Evolutionary conservation across 192 early-diverging fungal species (phyloP), one percentile per base, ranked within the genome.

Genomic region (Umbelopsis ramanniana): DNA sequence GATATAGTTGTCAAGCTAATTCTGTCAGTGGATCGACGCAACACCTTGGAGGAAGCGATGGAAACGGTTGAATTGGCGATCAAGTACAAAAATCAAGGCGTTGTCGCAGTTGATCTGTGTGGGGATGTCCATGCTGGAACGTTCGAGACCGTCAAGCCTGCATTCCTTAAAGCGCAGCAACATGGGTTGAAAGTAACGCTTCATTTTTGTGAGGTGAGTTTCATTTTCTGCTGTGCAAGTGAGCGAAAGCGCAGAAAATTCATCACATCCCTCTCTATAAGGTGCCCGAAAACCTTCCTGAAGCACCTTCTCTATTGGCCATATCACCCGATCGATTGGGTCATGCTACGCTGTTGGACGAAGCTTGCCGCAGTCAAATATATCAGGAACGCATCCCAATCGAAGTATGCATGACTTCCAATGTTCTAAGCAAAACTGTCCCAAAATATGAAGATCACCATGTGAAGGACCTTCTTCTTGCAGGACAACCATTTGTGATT

Each of bases 341-440:
- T 0, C 89, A 91, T 72, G 85, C 81, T 23, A 91, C 87, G 7
- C 70, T 77, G 43, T 66, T 91, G 14, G 76, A 77, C 52, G 69
- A 76, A 6, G 72, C 67, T 7, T 72, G 63, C 7, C 67, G 78
- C 22, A 47, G 69, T 19, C 70, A 40, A 15, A 73, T 87, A 12
- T 74, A 72, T 48, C 23, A 73, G 22, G 46, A 74, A 8, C 38
- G 74, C 24, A 82, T 88, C 29, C 84, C 87, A 10, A 72, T 91
- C 19, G 89, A 91, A 71, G 74, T 88, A 3, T 91, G 89, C 69
- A 80, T 90, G 79, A 90, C 89, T 19, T 88, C 88, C 15, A 91
- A 91, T 60, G 71, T 91, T 6, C 50, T 89, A 3, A 78, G 86
- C 52, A 84, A 86, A 63, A 89, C 89, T 0, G 85, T 86, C 0